Conservation (phyloP, 2,329 filamentous ascomycete genomes). For the Cryphonectria japonica region DNA sequence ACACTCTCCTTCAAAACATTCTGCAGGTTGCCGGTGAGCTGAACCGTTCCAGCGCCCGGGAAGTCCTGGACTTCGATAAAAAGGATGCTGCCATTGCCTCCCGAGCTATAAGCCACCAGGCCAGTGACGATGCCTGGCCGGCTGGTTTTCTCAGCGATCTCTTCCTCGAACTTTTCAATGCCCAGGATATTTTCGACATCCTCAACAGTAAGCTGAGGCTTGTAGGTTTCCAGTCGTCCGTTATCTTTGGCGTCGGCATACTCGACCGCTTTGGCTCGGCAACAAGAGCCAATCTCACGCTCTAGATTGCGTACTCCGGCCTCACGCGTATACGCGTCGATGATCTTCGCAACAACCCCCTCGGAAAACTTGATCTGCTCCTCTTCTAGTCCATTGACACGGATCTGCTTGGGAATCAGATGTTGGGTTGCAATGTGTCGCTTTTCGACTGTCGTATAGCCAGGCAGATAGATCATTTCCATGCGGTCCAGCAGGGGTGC, state of each 20-base stretch:
- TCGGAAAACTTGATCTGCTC: slow-evolving; percentile 77
- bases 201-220: slow-evolving; percentile 70
- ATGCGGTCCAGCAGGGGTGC: slow-evolving; percentile 93
- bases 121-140: slow-evolving; percentile 94
- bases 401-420: slow-evolving; percentile 94
- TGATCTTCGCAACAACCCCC: slow-evolving; percentile 91
- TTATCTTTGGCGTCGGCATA: slow-evolving; percentile 87
- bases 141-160: slow-evolving; percentile 84
- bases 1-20: slow-evolving; percentile 97
- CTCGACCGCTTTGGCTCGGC: slow-evolving; percentile 92
- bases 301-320: slow-evolving; percentile 95
- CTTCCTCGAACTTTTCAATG: slow-evolving; percentile 91
- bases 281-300: slow-evolving; percentile 92
- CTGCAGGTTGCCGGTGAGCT: slow-evolving; percentile 93
- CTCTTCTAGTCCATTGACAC: slow-evolving; percentile 79
- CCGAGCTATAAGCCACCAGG: slow-evolving; percentile 90
- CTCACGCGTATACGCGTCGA: slow-evolving; percentile 95
- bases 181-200: slow-evolving; percentile 92
- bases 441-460: slow-evolving; percentile 97
- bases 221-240: slow-evolving; percentile 70
- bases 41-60: slow-evolving; percentile 89
- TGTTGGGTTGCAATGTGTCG: slow-evolving; percentile 91
- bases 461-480: slow-evolving; percentile 92
- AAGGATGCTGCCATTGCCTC: slow-evolving; percentile 91
- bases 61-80: slow-evolving; percentile 99